Evolutionary conservation across 2,329 filamentous ascomycete species (phyloP), one percentile per base, ranked within the genome.

Genomic region (Alternaria conjuncta): DNA sequence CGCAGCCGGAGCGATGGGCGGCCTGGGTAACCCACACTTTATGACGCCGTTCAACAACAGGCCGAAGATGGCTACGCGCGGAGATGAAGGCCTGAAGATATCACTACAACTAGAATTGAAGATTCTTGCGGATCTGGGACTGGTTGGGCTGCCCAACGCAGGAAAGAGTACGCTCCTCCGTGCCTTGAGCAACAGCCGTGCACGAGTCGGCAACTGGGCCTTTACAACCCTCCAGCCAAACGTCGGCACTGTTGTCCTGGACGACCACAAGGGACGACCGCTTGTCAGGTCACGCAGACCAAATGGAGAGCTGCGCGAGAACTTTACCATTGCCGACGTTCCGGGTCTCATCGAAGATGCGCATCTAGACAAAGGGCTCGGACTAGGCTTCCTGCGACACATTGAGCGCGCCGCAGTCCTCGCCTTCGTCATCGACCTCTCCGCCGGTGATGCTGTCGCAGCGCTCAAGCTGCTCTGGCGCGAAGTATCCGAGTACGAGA

Each of bases 221-320:
- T 99, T 99, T 79, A 99, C 96, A 4, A 99, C 96, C 0, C 85
- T 99, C 9, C 91, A 94, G 71, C 96, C 96, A 3, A 97, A 97
- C 71, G 96, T 99, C 58, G 96, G 96, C 55, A 99, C 96, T 1
- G 93, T 99, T 7, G 91, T 98, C 13, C 87, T 99, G 11, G 96
- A 99, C 79, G 88, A 94, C 77, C 88, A 96, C 82, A 90, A 89
- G 61, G 93, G 94, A 3, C 88, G 92, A 0, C 93, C 94, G 2
- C 66, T 81, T 6, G 77, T 88, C 36, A 79, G 84, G 50, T 82
- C 82, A 67, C 73, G 81, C 73, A 69, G 77, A 75, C 72, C 81
- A 71, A 78, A 84, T 79, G 81, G 85, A 50, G 74, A 86, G 81
- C 76, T 87, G 1, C 87, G 94, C 32, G 93, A 91, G 1, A 89